Evolutionary conservation across 2,329 filamentous ascomycete genomes (phyloP).

Genomic region (Arachnopeziza araneosa): DNA sequence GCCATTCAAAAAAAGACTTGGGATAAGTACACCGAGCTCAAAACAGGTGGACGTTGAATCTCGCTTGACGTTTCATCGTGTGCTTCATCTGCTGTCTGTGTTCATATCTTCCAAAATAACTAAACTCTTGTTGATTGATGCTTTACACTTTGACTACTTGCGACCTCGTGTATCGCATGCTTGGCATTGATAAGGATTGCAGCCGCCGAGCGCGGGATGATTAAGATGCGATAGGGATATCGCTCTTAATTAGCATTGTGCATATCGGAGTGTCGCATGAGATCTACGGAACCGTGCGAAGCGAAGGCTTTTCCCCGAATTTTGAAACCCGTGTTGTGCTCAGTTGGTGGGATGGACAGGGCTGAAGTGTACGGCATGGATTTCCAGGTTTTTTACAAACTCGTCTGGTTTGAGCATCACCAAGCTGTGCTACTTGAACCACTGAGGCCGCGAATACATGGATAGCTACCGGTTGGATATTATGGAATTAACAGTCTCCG

Average conservation of each 20-base stretch:
- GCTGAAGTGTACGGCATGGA: slow-evolving; percentile 11
- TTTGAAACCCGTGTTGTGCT: slow-evolving; percentile 7
- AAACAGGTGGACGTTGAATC: slow-evolving; percentile 4
- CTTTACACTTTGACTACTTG: background rate
- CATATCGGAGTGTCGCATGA: slow-evolving; percentile 10
- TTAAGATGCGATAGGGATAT: slow-evolving; percentile 1
- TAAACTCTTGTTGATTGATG: background rate
- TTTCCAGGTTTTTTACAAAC: slow-evolving; percentile 13
- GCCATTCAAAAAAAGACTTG: slow-evolving; percentile 38
- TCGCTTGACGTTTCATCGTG: slow-evolving; percentile 8
- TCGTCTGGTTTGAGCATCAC: slow-evolving; percentile 9
- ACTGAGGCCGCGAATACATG: slow-evolving; percentile 3
- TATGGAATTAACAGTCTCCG: slow-evolving; percentile 6
- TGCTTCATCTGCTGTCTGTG: slow-evolving; percentile 12
- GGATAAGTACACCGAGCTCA: slow-evolving; percentile 27
- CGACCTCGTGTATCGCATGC: background rate
- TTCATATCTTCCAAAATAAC: background rate
- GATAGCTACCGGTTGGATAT: slow-evolving; percentile 5
- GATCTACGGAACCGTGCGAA: slow-evolving; percentile 16
- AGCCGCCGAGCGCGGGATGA: background rate
- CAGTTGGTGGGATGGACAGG: slow-evolving; percentile 5
- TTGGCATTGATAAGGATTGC: background rate
- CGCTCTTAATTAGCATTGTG: slow-evolving; percentile 1
- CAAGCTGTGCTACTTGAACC: slow-evolving; percentile 1
- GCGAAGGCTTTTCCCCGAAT: slow-evolving; percentile 16